Evolutionary conservation across 2,329 filamentous ascomycete species (phyloP).

Genomic region (Epichloe baconii): DNA sequence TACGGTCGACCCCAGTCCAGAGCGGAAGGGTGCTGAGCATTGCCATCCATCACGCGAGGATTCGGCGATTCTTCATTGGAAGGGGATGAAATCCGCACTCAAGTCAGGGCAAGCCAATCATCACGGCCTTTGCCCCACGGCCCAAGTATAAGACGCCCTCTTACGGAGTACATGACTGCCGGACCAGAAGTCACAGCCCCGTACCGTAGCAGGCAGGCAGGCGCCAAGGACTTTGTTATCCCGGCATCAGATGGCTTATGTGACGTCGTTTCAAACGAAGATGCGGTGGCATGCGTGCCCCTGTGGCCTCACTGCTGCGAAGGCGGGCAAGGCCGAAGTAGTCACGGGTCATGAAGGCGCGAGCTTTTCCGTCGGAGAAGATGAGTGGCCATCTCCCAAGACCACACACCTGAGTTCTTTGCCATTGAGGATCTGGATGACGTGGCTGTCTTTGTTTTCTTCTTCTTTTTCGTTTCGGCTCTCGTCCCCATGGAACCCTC

Average conservation of each 20-base stretch:
- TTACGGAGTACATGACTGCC: conserved; percentile 44
- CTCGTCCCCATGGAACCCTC: too few species aligned
- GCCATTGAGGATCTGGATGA: conserved; percentile 64
- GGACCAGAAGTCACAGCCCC: conserved; percentile 49
- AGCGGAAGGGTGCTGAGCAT: conserved; percentile 49
- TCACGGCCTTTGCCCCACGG: conserved; percentile 29
- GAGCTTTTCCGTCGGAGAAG: conserved; percentile 6
- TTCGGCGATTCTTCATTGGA: conserved; percentile 58
- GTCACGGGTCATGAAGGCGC: conserved; percentile 10
- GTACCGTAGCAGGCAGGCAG: conserved; percentile 26
- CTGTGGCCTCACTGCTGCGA: conserved; percentile 32
- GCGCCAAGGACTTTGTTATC: conserved; percentile 41
- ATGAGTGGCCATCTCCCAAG: conserved; percentile 13
- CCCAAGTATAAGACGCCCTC: conserved; percentile 43
- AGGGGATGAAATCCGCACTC: conserved; percentile 41
- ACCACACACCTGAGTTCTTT: conserved; percentile 39
- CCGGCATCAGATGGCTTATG: conserved; percentile 56
- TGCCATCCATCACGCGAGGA: conserved; percentile 46
- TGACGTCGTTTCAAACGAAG: conserved; percentile 42
- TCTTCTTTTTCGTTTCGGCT: too few species aligned
- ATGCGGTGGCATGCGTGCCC: conserved; percentile 44
- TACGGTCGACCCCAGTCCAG: conserved; percentile 34
- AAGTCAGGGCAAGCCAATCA: conserved; percentile 27
- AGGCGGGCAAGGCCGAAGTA: conserved; percentile 13
- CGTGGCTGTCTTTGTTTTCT: conserved; percentile 38